These are phyloP conservation scores for Metarhizium anisopliae DNA, from an alignment of 2,329 filamentous ascomycete species.

Conservation along the genomic window DNA sequence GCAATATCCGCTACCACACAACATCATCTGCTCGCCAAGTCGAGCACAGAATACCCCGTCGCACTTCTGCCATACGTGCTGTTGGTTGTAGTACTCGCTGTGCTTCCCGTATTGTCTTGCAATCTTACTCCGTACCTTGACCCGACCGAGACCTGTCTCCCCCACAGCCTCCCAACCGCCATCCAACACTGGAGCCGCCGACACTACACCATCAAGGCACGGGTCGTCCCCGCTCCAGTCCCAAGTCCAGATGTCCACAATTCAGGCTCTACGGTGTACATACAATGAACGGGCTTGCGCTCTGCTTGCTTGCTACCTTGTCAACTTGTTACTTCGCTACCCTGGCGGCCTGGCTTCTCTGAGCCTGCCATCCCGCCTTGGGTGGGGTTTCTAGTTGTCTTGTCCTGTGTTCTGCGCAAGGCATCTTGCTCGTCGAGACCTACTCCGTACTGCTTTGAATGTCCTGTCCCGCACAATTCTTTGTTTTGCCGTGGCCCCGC, in stretches of 20 bases:
- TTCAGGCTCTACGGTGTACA: background rate
- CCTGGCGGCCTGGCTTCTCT: constrained; percentile 3
- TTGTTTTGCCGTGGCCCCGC: constrained; percentile 1
- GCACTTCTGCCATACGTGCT: background rate
- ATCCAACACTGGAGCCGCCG: background rate
- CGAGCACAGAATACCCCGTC: background rate
- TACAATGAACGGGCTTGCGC: too few species aligned
- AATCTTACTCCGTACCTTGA: too few species aligned
- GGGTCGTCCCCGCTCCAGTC: constrained; percentile 4
- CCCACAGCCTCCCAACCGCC: too few species aligned
- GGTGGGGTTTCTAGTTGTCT: constrained; percentile 8
- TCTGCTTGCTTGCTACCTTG: background rate
- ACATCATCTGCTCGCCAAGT: background rate
- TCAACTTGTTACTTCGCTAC: too few species aligned
- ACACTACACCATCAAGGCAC: constrained; percentile 2
- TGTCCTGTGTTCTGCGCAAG: background rate
- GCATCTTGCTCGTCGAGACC: background rate
- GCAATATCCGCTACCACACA: background rate
- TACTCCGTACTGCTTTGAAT: background rate
- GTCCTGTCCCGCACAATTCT: background rate
- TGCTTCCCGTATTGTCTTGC: background rate
- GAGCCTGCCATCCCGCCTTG: constrained; percentile 11
- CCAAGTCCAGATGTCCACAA: background rate
- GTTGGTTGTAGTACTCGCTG: background rate
- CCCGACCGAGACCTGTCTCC: too few species aligned